phyloP scores from a whole-genome alignment of 768 basidiomycete species.

The Sporobolomyces roseus region DNA sequence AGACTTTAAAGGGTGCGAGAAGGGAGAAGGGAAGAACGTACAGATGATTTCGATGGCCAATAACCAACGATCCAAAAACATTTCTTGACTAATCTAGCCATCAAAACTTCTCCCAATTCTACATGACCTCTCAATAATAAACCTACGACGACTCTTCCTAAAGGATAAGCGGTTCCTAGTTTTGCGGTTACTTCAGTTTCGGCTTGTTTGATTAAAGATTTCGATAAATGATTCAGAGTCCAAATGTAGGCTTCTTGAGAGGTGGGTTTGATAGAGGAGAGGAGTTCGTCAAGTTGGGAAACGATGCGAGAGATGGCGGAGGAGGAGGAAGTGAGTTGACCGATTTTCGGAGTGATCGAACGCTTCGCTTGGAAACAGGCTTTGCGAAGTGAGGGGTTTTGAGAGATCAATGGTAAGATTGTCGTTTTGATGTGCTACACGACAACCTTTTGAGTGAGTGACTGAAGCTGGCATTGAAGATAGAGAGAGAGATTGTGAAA shows the following conservation, averaged over 20 bases:
- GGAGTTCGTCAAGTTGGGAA: constrained; percentile 53
- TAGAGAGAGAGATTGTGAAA: neutral
- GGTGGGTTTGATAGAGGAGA: constrained; percentile 51
- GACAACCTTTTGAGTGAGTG: too few relatives aligned
- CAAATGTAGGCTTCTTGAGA: constrained; percentile 57
- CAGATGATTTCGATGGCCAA: constrained; percentile 57
- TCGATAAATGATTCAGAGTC: constrained; percentile 79
- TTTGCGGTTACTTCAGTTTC: constrained; percentile 90
- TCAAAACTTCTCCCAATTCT: constrained; percentile 69
- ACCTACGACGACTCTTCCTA: constrained; percentile 70
- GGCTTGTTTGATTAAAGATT: constrained; percentile 82
- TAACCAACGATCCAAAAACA: constrained; percentile 82
- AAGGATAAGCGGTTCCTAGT: constrained; percentile 73
- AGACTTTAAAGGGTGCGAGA: neutral
- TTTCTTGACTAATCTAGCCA: constrained; percentile 76
- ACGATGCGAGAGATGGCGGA: constrained; percentile 62
- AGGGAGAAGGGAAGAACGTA: too few relatives aligned
- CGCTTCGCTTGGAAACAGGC: constrained; percentile 67
- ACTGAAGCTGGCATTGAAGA: neutral
- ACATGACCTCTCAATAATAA: constrained; percentile 59
- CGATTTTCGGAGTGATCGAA: constrained; percentile 78
- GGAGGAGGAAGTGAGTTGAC: constrained; percentile 73
- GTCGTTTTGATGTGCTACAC: constrained; percentile 36
- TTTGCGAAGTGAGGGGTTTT: constrained; percentile 56
- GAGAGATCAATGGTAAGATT: constrained; percentile 62